Evolutionary conservation across 78 protist species (phyloP).

Genomic region (Dictyostelium brefeldianum): DNA sequence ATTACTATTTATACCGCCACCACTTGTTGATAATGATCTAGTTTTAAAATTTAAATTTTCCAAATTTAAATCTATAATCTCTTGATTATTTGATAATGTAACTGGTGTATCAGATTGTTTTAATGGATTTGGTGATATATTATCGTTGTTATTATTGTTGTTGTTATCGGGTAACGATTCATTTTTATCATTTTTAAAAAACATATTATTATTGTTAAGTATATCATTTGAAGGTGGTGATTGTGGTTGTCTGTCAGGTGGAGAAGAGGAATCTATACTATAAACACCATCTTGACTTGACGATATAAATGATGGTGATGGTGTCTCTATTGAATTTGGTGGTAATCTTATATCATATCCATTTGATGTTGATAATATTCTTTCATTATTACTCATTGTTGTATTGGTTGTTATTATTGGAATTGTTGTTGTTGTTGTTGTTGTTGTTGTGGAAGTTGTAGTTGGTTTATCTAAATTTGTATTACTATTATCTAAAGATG

Average conservation of each 20-base stretch:
- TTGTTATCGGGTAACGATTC: not conserved
- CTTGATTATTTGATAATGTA: not conserved
- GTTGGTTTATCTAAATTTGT: not conserved
- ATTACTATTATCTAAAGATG: conserved; percentile 8
- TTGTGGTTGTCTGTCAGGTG: not conserved
- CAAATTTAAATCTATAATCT: too few species aligned
- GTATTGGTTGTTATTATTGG: not conserved
- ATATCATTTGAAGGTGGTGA: not conserved
- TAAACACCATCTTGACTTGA: conserved; percentile 39
- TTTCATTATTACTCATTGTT: conserved; percentile 26
- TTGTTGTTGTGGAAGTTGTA: not conserved
- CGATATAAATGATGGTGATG: conserved; percentile 37
- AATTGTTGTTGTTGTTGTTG: not conserved
- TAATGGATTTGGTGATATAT: not conserved
- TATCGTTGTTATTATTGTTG: not conserved
- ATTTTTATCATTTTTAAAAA: not conserved
- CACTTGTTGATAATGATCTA: not conserved
- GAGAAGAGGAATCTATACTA: conserved; percentile 6
- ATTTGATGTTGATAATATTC: conserved; percentile 21
- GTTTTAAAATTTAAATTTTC: too few species aligned
- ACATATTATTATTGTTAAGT: not conserved
- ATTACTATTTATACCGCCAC: not conserved
- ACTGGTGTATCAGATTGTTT: not conserved
- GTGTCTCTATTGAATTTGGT: conserved; percentile 15
- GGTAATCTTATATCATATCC: conserved; percentile 55